A percentile compares a stretch with the other conserved stretches of the same genome.
Evolutionary conservation across 495 filamentous ascomycete species (phyloP).

Genomic region (Aspergillus cavernicola): DNA sequence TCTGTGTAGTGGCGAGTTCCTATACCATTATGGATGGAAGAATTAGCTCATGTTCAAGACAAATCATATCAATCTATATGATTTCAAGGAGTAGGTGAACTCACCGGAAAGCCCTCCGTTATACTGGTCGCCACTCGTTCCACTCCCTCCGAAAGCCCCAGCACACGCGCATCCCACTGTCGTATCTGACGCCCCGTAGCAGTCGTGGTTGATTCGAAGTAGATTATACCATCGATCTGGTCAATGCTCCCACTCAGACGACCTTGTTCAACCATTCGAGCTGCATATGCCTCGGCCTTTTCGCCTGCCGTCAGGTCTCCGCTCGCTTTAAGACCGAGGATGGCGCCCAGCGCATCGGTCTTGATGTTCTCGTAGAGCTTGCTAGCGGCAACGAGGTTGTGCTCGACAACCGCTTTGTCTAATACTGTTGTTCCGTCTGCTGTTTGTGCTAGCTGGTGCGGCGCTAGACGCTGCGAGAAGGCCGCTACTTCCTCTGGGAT

Average conservation of each 20-base stretch:
- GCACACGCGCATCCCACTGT: constrained; percentile 86
- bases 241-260: constrained; percentile 85
- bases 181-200: constrained; percentile 66
- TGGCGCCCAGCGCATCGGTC: constrained; percentile 67
- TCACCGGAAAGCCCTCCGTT: constrained; percentile 40
- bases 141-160: constrained; percentile 79
- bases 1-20: constrained; percentile 30
- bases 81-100: constrained; percentile 9
- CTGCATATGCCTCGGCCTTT: constrained; percentile 87
- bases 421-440: constrained; percentile 89
- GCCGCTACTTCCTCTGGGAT: constrained; percentile 74
- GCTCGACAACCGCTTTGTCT: constrained; percentile 91
- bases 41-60: constrained; percentile 4
- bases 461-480: constrained; percentile 74
- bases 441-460: constrained; percentile 86
- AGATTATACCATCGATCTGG: constrained; percentile 86
- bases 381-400: constrained; percentile 85
- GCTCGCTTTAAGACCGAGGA: constrained; percentile 61
- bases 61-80: neutral
- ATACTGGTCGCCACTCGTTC: constrained; percentile 67
- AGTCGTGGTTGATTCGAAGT: constrained; percentile 65
- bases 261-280: constrained; percentile 92
- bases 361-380: constrained; percentile 87
- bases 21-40: constrained; percentile 15
- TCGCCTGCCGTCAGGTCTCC: constrained; percentile 55